Conservation (phyloP, 2,329 filamentous ascomycete species). For the Pseudovirgaria hyperparasitica region DNA sequence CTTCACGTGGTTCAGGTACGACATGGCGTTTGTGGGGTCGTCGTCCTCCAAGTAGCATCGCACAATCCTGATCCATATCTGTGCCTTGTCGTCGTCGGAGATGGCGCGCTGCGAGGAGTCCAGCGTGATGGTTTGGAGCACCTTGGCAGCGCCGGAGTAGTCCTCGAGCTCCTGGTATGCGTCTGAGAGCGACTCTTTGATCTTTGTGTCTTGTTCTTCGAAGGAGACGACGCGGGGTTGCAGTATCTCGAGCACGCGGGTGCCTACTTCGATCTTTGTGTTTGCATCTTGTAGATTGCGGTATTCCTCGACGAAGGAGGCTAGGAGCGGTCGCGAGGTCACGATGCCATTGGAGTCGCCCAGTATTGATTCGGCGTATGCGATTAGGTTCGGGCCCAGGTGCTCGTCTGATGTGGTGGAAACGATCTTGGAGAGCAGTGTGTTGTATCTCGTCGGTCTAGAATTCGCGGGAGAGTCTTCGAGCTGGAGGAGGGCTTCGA, state of each 20-base stretch:
- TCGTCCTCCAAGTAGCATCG: constrained; percentile 90
- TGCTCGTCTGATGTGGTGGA: constrained; percentile 30
- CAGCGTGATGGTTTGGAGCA: constrained; percentile 71
- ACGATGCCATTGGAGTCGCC: constrained; percentile 61
- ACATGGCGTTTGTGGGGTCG: constrained; percentile 73
- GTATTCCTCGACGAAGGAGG: constrained; percentile 52
- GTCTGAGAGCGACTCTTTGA: constrained; percentile 70
- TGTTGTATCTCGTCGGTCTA: constrained; percentile 44
- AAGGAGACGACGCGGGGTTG: constrained; percentile 57
- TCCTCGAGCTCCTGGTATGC: constrained; percentile 76
- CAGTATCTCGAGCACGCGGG: constrained; percentile 57
- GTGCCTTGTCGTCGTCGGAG: constrained; percentile 67
- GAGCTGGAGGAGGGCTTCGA: constrained; percentile 35
- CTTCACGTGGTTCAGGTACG: constrained; percentile 89
- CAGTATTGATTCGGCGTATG: constrained; percentile 55
- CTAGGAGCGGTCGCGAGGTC: constrained; percentile 58
- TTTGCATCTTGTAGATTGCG: constrained; percentile 47
- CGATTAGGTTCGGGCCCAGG: constrained; percentile 49
- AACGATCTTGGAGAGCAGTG: constrained; percentile 44
- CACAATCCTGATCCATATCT: constrained; percentile 86
- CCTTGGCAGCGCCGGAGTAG: constrained; percentile 63
- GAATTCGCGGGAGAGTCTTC: constrained; percentile 34
- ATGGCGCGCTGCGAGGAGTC: constrained; percentile 81
- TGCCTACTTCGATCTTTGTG: constrained; percentile 62
- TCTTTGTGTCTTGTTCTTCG: constrained; percentile 68